These are phyloP conservation scores for Salix udensis DNA, from an alignment of 345 rosid genomes.

Conservation along the genomic window DNA sequence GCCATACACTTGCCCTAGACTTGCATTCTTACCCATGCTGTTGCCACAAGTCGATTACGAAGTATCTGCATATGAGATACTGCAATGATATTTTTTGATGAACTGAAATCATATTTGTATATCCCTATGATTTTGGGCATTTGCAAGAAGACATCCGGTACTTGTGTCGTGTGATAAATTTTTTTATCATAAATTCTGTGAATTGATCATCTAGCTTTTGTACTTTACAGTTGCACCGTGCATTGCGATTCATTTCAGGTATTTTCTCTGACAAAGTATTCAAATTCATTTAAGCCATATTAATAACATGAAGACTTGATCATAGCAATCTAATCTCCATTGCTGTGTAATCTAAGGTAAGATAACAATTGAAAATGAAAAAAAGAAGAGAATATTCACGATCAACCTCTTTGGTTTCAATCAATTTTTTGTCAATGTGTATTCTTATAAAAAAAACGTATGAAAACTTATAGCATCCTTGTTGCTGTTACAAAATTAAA, in stretches of 20 bases:
- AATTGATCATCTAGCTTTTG: no score
- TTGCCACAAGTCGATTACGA: no score
- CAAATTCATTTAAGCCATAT: not conserved
- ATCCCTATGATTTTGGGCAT: not conserved
- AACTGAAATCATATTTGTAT: not conserved
- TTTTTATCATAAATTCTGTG: no score
- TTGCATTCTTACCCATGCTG: no score
- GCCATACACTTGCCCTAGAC: no score
- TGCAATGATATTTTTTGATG: not conserved
- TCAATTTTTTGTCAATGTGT: not conserved
- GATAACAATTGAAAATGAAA: not conserved
- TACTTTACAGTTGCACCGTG: no score
- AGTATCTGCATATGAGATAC: not conserved
- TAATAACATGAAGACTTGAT: not conserved
- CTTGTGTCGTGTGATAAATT: not conserved
- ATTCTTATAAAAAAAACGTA: not conserved
- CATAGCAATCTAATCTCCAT: not conserved
- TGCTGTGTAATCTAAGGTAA: not conserved
- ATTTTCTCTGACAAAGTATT: no score
- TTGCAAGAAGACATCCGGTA: not conserved
- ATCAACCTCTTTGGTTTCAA: not conserved
- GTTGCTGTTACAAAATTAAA: no score
- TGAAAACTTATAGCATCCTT: not conserved
- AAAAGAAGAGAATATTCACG: no score
- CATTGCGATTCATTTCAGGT: no score